Evolutionary conservation across 306 rosid species (phyloP).

Genomic region (Astragalus membranaceus): DNA sequence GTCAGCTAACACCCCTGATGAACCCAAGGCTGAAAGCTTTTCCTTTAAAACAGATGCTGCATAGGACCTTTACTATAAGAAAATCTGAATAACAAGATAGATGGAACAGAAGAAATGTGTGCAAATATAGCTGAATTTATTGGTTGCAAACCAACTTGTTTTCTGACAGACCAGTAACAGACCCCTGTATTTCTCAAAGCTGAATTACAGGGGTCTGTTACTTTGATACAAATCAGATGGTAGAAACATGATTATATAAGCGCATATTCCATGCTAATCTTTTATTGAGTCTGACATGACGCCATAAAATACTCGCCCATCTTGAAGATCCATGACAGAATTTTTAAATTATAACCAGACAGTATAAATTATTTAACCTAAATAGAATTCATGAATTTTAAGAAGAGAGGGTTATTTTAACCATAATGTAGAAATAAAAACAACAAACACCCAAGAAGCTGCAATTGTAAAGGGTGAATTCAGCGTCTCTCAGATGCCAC

Average conservation of each 20-base stretch:
- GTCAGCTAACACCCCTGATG: too few species aligned
- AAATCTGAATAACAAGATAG: too few species aligned
- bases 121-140: too few species aligned
- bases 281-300: conserved; percentile 10
- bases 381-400: conserved; percentile 10
- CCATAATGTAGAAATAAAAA: conserved; percentile 21
- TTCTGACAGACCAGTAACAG: too few species aligned
- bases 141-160: too few species aligned
- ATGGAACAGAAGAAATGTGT: too few species aligned
- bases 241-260: not conserved
- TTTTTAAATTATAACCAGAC: conserved; percentile 2
- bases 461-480: not conserved
- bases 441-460: conserved; percentile 1
- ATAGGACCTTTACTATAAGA: too few species aligned
- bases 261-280: not conserved
- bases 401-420: conserved; percentile 5
- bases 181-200: too few species aligned
- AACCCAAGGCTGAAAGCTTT: too few species aligned
- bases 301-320: conserved; percentile 4
- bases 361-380: conserved; percentile 22
- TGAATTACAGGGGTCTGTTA: too few species aligned
- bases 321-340: conserved; percentile 12
- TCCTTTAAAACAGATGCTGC: too few species aligned
- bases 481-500: conserved; percentile 84
- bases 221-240: not conserved